These are phyloP conservation scores for Bipolaris sorokiniana DNA, from an alignment of 2,329 filamentous ascomycete genomes.

Conservation along the genomic window DNA sequence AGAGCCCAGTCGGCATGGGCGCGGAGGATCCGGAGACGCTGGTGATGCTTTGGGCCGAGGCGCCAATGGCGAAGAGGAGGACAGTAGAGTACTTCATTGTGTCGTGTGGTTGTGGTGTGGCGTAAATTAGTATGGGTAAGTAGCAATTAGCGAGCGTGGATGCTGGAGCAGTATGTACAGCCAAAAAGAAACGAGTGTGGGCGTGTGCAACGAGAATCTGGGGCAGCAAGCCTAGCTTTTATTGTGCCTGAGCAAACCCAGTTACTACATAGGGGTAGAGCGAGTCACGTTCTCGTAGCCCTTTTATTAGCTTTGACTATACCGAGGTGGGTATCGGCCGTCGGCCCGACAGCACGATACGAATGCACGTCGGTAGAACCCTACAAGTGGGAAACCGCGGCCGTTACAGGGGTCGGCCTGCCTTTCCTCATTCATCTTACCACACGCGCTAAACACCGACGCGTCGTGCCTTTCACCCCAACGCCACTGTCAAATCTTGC, in stretches of 20 bases:
- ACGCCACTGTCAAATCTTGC: constrained; percentile 23
- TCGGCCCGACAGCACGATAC: constrained; percentile 11
- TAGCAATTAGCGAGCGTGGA: constrained; percentile 28
- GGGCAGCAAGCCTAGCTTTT: constrained; percentile 16
- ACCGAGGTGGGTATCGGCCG: constrained; percentile 9
- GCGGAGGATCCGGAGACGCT: constrained; percentile 45
- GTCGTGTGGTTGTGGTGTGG: constrained; percentile 22
- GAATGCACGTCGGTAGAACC: constrained; percentile 26
- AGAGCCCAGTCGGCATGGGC: constrained; percentile 28
- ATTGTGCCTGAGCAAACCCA: constrained; percentile 14
- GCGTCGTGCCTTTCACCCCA: constrained; percentile 26
- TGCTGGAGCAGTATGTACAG: constrained; percentile 11
- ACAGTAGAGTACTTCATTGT: constrained; percentile 55
- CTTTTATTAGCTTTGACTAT: constrained; percentile 19
- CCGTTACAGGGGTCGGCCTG: constrained; percentile 24
- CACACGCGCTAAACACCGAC: constrained; percentile 36
- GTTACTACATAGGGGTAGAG: constrained; percentile 15
- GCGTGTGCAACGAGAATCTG: constrained; percentile 17
- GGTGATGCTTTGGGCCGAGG: constrained; percentile 50
- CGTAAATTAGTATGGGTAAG: constrained; percentile 27
- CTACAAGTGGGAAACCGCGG: constrained; percentile 21
- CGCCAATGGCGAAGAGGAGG: constrained; percentile 54
- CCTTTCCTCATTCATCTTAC: constrained; percentile 24
- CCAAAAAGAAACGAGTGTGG: constrained; percentile 31
- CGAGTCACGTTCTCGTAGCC: constrained; percentile 6